Evolutionary conservation across 2,329 filamentous ascomycete genomes (phyloP).

Genomic region (Xylaria sp.): DNA sequence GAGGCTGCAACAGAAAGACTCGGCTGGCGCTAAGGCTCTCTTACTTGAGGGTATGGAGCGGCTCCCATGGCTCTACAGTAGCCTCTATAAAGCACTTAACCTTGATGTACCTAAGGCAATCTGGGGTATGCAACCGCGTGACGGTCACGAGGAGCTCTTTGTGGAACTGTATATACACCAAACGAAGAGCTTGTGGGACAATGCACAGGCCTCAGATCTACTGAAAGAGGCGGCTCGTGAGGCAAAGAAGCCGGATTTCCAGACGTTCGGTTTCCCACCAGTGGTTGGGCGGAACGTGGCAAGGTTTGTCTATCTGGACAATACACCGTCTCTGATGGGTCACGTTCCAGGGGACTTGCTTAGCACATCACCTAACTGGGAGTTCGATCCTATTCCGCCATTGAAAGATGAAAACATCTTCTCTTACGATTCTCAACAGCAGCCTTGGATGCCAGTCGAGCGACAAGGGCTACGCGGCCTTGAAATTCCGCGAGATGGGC

Average conservation of each 20-base stretch:
- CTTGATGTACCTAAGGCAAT: slow-evolving; percentile 81
- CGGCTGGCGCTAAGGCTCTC: slow-evolving; percentile 69
- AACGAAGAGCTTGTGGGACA: slow-evolving; percentile 88
- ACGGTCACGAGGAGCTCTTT: slow-evolving; percentile 73
- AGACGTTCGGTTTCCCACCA: slow-evolving; percentile 51
- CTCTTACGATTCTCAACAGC: slow-evolving; percentile 53
- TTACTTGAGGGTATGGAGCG: slow-evolving; percentile 74
- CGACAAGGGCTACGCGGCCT: slow-evolving; percentile 18
- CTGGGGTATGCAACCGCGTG: slow-evolving; percentile 80
- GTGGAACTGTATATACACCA: slow-evolving; percentile 79
- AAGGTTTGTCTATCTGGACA: slow-evolving; percentile 81
- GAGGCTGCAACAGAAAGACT: slow-evolving; percentile 75
- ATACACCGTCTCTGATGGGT: slow-evolving; percentile 75
- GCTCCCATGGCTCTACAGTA: slow-evolving; percentile 85
- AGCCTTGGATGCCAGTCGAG: slow-evolving; percentile 55
- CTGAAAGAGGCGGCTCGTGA: slow-evolving; percentile 75
- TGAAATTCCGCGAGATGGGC: slow-evolving; percentile 28
- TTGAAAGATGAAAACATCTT: slow-evolving; percentile 64
- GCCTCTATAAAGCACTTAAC: slow-evolving; percentile 82
- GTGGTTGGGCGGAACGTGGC: slow-evolving; percentile 65
- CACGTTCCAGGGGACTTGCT: slow-evolving; percentile 74
- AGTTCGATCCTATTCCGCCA: slow-evolving; percentile 86
- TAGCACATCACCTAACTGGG: slow-evolving; percentile 71
- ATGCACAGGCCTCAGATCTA: slow-evolving; percentile 72
- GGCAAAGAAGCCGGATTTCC: slow-evolving; percentile 55